phyloP scores from a whole-genome alignment of 2,329 filamentous ascomycete genomes.

The Epichloe scottii region DNA sequence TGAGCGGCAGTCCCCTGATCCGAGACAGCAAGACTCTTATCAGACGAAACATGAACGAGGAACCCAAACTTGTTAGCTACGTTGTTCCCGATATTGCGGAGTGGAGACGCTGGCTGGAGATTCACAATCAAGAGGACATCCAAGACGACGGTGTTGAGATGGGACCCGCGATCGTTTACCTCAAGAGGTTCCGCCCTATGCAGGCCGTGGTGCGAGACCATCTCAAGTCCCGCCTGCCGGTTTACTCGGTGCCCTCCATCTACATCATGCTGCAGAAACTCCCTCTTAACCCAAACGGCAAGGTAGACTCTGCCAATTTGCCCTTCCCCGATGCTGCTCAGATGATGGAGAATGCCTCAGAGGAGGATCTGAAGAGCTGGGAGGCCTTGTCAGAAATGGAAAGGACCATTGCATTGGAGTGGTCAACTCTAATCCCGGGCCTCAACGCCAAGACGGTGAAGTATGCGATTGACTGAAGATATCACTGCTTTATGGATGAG shows the following conservation, averaged over 20 bases:
- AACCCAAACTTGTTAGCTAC: slow-evolving; percentile 77
- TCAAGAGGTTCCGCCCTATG: slow-evolving; percentile 32
- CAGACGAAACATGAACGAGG: slow-evolving; percentile 35
- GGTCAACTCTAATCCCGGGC: slow-evolving; percentile 57
- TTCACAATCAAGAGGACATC: slow-evolving; percentile 39
- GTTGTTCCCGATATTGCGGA: slow-evolving; percentile 67
- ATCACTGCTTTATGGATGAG: too few species aligned
- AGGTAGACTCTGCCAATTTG: slow-evolving; percentile 65
- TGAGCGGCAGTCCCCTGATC: slow-evolving; percentile 62
- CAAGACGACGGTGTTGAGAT: slow-evolving; percentile 39
- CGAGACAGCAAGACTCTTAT: slow-evolving; percentile 80
- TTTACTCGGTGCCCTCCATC: slow-evolving; percentile 21
- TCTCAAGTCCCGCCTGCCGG: slow-evolving; percentile 47
- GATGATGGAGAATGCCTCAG: slow-evolving; percentile 30
- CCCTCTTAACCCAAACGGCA: slow-evolving; percentile 65
- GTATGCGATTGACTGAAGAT: background rate
- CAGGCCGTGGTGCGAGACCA: slow-evolving; percentile 46
- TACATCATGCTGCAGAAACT: slow-evolving; percentile 32
- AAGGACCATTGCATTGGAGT: slow-evolving; percentile 41
- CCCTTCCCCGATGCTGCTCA: slow-evolving; percentile 69
- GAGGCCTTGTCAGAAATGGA: slow-evolving; percentile 25
- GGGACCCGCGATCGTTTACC: slow-evolving; percentile 28
- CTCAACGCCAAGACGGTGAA: slow-evolving; percentile 53
- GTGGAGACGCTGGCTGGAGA: slow-evolving; percentile 57
- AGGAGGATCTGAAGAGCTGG: slow-evolving; percentile 37